Conservation (phyloP, 2,329 filamentous ascomycete species). For the Ophiognomonia clavigignenti-juglandacearum region DNA sequence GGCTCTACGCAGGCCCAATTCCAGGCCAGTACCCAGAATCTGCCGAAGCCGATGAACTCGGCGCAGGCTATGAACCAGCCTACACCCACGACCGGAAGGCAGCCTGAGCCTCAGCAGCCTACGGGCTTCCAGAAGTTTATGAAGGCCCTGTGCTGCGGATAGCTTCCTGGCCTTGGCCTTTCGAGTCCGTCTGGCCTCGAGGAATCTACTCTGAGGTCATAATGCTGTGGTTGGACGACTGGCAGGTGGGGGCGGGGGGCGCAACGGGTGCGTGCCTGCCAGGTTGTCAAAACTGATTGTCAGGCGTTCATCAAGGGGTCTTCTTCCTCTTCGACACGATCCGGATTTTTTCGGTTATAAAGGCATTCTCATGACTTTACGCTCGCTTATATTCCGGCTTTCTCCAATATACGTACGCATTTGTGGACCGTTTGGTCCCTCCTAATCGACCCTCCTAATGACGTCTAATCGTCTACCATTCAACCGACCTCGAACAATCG, state of each 20-base stretch:
- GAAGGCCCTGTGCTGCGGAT: constrained; percentile 89
- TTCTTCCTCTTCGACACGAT: constrained; percentile 15
- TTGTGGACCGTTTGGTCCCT: constrained; percentile 16
- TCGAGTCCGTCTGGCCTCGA: constrained; percentile 13
- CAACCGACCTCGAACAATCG: constrained; percentile 1
- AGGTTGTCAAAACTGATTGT: constrained; percentile 4
- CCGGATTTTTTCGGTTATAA: constrained; percentile 17
- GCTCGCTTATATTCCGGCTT: constrained; percentile 16
- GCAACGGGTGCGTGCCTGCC: constrained; percentile 8
- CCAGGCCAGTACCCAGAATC: constrained; percentile 89
- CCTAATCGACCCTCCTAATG: constrained; percentile 16
- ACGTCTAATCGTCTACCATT: constrained; percentile 6
- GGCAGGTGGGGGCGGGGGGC: not conserved
- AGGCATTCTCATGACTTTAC: constrained; percentile 18
- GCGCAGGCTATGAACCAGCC: constrained; percentile 57
- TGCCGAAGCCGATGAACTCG: constrained; percentile 60
- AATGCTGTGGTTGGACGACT: constrained; percentile 4
- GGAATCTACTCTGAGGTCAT: constrained; percentile 1
- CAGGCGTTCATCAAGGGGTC: constrained; percentile 10
- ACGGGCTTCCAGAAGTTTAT: constrained; percentile 87
- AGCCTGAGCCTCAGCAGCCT: constrained; percentile 62
- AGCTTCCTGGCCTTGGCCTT: constrained; percentile 26
- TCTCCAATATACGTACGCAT: constrained; percentile 15
- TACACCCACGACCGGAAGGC: constrained; percentile 47
- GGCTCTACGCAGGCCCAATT: constrained; percentile 94